Conservation (phyloP, 805 yeast species). For the Saccharomycopsis microspora region DNA sequence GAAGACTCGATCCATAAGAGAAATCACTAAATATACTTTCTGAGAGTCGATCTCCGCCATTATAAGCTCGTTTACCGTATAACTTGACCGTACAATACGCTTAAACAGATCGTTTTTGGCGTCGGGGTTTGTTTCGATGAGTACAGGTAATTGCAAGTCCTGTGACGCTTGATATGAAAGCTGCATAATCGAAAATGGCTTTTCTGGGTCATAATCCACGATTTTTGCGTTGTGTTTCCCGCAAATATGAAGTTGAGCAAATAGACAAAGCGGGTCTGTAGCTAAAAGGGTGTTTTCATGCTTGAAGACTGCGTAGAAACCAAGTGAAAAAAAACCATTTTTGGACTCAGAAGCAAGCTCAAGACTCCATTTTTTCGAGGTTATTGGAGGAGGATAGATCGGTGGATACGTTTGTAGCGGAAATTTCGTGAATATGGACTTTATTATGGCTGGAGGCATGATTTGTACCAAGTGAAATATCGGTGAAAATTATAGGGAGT, state of each 20-base stretch:
- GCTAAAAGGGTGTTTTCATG: slow-evolving; percentile 7
- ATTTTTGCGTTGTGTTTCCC: no score
- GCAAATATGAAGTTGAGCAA: slow-evolving; percentile 2
- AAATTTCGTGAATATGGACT: neutral
- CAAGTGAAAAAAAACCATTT: neutral
- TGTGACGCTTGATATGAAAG: slow-evolving; percentile 33
- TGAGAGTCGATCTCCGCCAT: slow-evolving; percentile 18
- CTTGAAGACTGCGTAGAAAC: slow-evolving; percentile 11
- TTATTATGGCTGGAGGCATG: no score
- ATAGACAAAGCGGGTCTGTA: slow-evolving; percentile 16
- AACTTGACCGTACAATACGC: slow-evolving; percentile 4
- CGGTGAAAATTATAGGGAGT: no score
- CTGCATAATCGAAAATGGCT: slow-evolving; percentile 5
- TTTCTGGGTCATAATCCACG: no score
- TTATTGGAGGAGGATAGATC: neutral
- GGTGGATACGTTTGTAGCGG: neutral
- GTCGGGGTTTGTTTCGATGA: slow-evolving; percentile 27
- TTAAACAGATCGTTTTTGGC: neutral
- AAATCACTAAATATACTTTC: slow-evolving; percentile 20
- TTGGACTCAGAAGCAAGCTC: neutral
- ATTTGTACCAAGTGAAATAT: no score
- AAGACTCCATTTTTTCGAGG: neutral
- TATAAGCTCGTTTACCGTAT: slow-evolving; percentile 6
- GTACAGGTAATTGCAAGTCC: slow-evolving; percentile 35
- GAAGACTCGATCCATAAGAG: slow-evolving; percentile 28